Conservation (phyloP, 2,329 filamentous ascomycete genomes). For the Xylariaceae sp. region DNA sequence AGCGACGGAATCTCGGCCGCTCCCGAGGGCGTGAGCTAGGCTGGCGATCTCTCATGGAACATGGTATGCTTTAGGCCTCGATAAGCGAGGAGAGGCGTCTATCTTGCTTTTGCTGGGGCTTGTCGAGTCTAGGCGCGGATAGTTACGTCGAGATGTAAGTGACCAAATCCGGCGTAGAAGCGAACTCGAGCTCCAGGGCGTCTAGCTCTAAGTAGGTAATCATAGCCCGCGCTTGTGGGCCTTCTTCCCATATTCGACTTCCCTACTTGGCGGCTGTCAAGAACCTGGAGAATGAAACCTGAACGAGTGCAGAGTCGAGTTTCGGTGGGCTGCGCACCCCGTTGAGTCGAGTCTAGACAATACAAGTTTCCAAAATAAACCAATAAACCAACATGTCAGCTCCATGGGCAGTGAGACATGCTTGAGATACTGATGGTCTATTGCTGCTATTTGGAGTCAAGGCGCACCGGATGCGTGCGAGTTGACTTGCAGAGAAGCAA, state of each 20-base stretch:
- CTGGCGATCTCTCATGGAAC: neutral
- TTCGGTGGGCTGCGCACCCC: slow-evolving; percentile 2
- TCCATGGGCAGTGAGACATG: slow-evolving; percentile 14
- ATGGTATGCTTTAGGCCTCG: slow-evolving; percentile 9
- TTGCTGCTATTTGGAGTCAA: slow-evolving; percentile 14
- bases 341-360: slow-evolving; percentile 12
- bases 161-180: slow-evolving; percentile 2
- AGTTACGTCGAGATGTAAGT: slow-evolving; percentile 5
- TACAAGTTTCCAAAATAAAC: slow-evolving; percentile 7
- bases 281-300: slow-evolving; percentile 1
- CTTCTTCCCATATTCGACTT: neutral
- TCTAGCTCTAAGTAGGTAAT: slow-evolving; percentile 20
- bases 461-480: slow-evolving; percentile 7
- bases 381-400: slow-evolving; percentile 13
- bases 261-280: slow-evolving; percentile 1
- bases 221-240: slow-evolving; percentile 16
- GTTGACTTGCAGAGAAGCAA: slow-evolving; percentile 1
- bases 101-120: no score
- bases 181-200: slow-evolving; percentile 12
- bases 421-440: slow-evolving; percentile 11
- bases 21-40: slow-evolving; percentile 11
- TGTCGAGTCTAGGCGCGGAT: neutral
- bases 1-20: slow-evolving; percentile 10
- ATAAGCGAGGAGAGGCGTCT: slow-evolving; percentile 17
- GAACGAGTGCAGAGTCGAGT: slow-evolving; percentile 3